A percentile compares a stretch with the other conserved stretches of the same genome.
These are phyloP conservation scores for Leccinum rimulosum DNA, from an alignment of 768 basidiomycete species.

Conservation along the genomic window DNA sequence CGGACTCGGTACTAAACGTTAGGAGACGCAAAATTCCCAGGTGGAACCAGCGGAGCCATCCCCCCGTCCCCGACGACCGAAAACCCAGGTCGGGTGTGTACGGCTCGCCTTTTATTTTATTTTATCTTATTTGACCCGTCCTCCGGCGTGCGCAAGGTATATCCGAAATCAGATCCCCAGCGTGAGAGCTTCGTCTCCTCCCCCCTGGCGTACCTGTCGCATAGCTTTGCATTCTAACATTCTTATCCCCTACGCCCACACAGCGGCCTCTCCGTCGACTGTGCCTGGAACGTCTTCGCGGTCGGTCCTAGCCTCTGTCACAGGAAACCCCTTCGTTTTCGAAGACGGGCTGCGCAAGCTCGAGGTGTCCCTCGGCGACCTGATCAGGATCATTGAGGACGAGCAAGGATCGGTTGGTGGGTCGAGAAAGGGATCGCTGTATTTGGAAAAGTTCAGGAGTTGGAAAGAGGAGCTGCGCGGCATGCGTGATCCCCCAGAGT, in stretches of 20 bases:
- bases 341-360: constrained; percentile 41
- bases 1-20: neutral
- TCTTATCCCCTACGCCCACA: neutral
- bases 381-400: constrained; percentile 43
- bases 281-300: constrained; percentile 22
- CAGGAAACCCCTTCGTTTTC: constrained; percentile 50
- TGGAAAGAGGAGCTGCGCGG: constrained; percentile 43
- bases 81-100: constrained; percentile 43
- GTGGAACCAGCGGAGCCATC: constrained; percentile 24
- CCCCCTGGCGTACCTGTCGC: neutral
- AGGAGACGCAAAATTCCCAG: constrained; percentile 21
- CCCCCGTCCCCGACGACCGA: constrained; percentile 31
- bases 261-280: constrained; percentile 23
- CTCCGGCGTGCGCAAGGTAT: constrained; percentile 36
- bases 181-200: constrained; percentile 21
- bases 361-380: constrained; percentile 40
- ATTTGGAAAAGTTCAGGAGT: constrained; percentile 39
- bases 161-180: constrained; percentile 44
- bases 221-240: neutral
- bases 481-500: constrained; percentile 15
- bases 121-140: neutral
- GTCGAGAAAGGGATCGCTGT: constrained; percentile 32
- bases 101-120: neutral
- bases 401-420: constrained; percentile 39
- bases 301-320: constrained; percentile 23